Percentiles rank a stretch among this genome's conserved stretches.
Evolutionary conservation across 345 rosid genomes (phyloP).

Genomic region (Bruguiera sexangula): DNA sequence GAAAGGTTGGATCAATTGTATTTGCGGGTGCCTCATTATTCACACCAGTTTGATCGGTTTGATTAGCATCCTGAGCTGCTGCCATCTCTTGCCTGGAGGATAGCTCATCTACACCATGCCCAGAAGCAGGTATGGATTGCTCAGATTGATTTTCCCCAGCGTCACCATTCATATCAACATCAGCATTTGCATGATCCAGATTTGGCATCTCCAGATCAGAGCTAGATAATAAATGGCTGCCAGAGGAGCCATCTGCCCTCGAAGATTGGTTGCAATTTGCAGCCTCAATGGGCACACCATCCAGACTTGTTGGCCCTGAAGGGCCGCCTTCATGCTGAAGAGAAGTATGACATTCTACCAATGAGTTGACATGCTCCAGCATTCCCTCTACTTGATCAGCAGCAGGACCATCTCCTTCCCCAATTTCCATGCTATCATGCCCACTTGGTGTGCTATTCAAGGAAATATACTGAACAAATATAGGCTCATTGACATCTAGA

Average conservation of each 20-base stretch:
- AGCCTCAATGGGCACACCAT: constrained; percentile 30
- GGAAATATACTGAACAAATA: constrained; percentile 52
- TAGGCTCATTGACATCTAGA: constrained; percentile 32
- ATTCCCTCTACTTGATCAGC: constrained; percentile 40
- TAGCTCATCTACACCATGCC: constrained; percentile 34
- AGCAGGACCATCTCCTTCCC: constrained; percentile 47
- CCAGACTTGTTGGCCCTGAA: constrained; percentile 38
- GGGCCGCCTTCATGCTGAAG: constrained; percentile 28
- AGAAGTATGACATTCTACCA: constrained; percentile 38
- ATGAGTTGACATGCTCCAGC: constrained; percentile 43
- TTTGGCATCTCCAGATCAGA: constrained; percentile 38
- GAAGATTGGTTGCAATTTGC: constrained; percentile 28
- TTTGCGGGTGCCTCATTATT: constrained; percentile 53
- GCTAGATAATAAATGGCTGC: constrained; percentile 20
- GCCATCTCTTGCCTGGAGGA: constrained; percentile 39
- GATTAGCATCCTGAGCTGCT: constrained; percentile 50
- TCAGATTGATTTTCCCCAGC: constrained; percentile 54
- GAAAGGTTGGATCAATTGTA: constrained; percentile 92
- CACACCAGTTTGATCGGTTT: constrained; percentile 42
- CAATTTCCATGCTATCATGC: constrained; percentile 69
- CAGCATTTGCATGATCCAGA: constrained; percentile 42
- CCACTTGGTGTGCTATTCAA: constrained; percentile 48
- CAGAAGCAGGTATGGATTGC: constrained; percentile 39
- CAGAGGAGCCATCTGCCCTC: constrained; percentile 27
- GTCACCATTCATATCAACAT: constrained; percentile 77